Evolutionary conservation across 2,329 filamentous ascomycete genomes (phyloP).

Genomic region (Fusarium nanum): DNA sequence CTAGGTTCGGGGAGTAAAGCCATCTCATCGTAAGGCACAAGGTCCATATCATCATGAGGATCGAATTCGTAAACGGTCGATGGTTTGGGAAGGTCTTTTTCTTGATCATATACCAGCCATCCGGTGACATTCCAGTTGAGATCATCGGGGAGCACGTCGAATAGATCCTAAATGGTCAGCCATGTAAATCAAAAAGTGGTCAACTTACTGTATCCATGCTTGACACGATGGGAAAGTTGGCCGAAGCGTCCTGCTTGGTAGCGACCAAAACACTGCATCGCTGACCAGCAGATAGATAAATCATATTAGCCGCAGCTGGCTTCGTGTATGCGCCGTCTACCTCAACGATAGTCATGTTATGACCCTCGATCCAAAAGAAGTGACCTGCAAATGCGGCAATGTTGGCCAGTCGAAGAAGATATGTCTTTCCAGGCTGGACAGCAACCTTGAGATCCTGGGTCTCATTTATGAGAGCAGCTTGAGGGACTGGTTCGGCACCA

Average conservation of each 20-base stretch:
- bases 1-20: conserved; percentile 70
- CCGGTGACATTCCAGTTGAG: conserved; percentile 77
- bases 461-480: conserved; percentile 78
- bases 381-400: conserved; percentile 77
- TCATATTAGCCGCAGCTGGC: conserved; percentile 66
- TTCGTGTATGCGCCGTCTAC: conserved; percentile 79
- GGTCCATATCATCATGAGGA: conserved; percentile 77
- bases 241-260: conserved; percentile 67
- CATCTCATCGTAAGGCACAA: conserved; percentile 76
- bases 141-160: conserved; percentile 73
- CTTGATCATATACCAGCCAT: conserved; percentile 70
- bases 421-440: conserved; percentile 73
- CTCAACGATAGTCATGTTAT: conserved; percentile 76
- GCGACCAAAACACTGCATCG: conserved; percentile 72
- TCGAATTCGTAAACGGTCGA: conserved; percentile 70
- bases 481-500: conserved; percentile 73
- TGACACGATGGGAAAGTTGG: conserved; percentile 75
- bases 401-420: conserved; percentile 62
- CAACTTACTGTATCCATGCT: conserved; percentile 74
- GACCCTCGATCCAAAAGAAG: conserved; percentile 74
- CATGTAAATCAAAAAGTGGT: not conserved
- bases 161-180: conserved; percentile 63
- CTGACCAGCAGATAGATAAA: conserved; percentile 77
- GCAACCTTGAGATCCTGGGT: conserved; percentile 68
- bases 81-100: conserved; percentile 61